Evolutionary conservation across 1,139 yeast species (phyloP), one percentile per base, ranked within the genome.

Genomic region (Geotrichum europaeum): DNA sequence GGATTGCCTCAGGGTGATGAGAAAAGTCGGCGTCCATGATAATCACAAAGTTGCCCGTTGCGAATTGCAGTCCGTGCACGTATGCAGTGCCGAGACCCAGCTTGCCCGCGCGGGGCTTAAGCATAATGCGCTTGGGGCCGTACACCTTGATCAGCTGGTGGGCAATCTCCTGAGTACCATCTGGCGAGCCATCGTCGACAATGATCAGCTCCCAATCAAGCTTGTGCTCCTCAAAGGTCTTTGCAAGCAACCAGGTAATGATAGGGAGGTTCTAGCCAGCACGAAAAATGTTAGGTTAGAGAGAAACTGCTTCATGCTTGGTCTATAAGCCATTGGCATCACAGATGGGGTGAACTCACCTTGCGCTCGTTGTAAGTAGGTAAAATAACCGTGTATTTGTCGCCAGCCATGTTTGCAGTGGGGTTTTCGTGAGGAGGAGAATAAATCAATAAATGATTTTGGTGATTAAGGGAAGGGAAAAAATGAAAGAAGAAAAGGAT

Each of bases 11-110:
- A 22, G 95, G 95, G 71, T 85, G 69, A 72, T 87, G 95, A 15
- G 91, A 85, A 75, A 87, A 87, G 73, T 87, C 95, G 18, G 95
- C 95, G 72, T 87, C 95, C 95, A 87, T 87, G 66, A 87, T 87
- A 65, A 87, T 83, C 57, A 87, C 91, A 72, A 80, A 87, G 74
- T 87, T 82, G 58, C 95, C 95, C 40, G 86, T 83, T 52, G 84
- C 91, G 67, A 70, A 85, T 70, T 87, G 82, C 67, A 87, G 81
- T 1, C 92, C 95, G 69, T 87, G 92, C 56, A 87, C 87, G 68
- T 87, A 87, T 18, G 95, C 95, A 50, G 95, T 87, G 51, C 91
- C 94, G 65, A 87, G 80, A 6, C 95, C 95, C 62, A 87, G 80
- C 74, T 87, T 87, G 56, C 94, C 94, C 2, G 89, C 85, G 69